phyloP scores from a whole-genome alignment of 2,329 filamentous ascomycete genomes.

The Eutypella sp. region DNA sequence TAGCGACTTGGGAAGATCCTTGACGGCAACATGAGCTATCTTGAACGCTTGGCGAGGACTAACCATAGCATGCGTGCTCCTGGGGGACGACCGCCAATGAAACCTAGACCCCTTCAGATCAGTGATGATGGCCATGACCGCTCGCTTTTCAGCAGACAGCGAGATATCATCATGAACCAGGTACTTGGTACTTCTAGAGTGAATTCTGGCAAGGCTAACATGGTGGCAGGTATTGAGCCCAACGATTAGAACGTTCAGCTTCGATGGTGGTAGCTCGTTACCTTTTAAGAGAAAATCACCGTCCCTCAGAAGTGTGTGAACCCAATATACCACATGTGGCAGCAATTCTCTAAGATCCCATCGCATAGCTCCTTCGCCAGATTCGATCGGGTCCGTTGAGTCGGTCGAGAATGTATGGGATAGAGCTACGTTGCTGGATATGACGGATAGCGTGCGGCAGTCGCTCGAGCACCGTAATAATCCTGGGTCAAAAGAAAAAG shows the following conservation, averaged over 20 bases:
- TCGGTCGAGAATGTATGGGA: conserved; percentile 16
- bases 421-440: conserved; percentile 25
- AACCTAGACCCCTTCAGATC: conserved; percentile 14
- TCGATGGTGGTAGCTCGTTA: conserved; percentile 18
- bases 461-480: conserved; percentile 27
- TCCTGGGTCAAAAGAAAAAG: conserved; percentile 27
- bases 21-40: conserved; percentile 19
- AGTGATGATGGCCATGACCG: conserved; percentile 18
- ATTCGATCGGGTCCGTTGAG: conserved; percentile 12
- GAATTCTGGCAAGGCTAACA: neutral
- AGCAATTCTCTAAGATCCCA: neutral
- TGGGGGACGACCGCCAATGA: conserved; percentile 14
- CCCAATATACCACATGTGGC: neutral
- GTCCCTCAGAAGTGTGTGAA: conserved; percentile 17
- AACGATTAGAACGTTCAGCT: conserved; percentile 22
- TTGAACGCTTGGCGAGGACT: conserved; percentile 20
- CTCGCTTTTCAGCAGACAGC: conserved; percentile 18
- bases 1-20: too few relatives aligned
- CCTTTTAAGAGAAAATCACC: conserved; percentile 17
- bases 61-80: conserved; percentile 17
- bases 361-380: conserved; percentile 9
- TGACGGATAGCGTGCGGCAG: conserved; percentile 38
- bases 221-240: conserved; percentile 23
- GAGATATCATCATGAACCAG: conserved; percentile 23
- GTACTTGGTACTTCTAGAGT: conserved; percentile 6